Percentiles rank a stretch among this genome's conserved stretches.
phyloP scores from a whole-genome alignment of 192 early-diverging fungal genomes.

The Lunasporangiospora selenospora region DNA sequence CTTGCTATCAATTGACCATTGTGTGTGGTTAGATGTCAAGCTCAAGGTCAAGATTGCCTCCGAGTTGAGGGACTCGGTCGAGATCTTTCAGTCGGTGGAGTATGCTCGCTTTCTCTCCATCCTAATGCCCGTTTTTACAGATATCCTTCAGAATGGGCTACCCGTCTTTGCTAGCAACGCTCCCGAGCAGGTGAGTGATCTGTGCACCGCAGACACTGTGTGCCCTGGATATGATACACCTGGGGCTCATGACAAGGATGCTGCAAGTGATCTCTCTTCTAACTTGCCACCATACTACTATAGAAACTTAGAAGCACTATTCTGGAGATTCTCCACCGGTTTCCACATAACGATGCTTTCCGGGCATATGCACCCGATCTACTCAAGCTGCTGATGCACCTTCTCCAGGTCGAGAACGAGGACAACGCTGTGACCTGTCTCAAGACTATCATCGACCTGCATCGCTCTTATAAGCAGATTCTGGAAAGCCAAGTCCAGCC shows the following conservation, averaged over 20 bases:
- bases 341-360: conserved; percentile 89
- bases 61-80: conserved; percentile 91
- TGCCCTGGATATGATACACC: too few species aligned
- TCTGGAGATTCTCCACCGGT: conserved; percentile 91
- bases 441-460: conserved; percentile 95
- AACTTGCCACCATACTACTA: background rate
- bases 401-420: conserved; percentile 92
- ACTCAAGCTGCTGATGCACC: conserved; percentile 74
- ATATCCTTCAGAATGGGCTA: conserved; percentile 73
- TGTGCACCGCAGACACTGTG: conserved; percentile 13
- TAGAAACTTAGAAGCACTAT: conserved; percentile 90
- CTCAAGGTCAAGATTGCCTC: conserved; percentile 83
- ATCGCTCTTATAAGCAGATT: conserved; percentile 81
- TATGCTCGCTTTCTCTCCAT: conserved; percentile 78
- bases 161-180: conserved; percentile 78
- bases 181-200: conserved; percentile 70
- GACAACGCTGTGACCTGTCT: conserved; percentile 95
- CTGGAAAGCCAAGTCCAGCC: conserved; percentile 89
- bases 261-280: background rate
- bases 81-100: conserved; percentile 88
- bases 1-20: too few species aligned
- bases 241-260: too few species aligned
- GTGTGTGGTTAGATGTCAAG: conserved; percentile 48
- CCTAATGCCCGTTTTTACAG: conserved; percentile 84
- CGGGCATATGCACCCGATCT: conserved; percentile 78